A percentile compares a stretch with the other conserved stretches of the same genome.
phyloP scores from a whole-genome alignment of 1,139 yeast genomes.

The Diutina neorugosa region DNA sequence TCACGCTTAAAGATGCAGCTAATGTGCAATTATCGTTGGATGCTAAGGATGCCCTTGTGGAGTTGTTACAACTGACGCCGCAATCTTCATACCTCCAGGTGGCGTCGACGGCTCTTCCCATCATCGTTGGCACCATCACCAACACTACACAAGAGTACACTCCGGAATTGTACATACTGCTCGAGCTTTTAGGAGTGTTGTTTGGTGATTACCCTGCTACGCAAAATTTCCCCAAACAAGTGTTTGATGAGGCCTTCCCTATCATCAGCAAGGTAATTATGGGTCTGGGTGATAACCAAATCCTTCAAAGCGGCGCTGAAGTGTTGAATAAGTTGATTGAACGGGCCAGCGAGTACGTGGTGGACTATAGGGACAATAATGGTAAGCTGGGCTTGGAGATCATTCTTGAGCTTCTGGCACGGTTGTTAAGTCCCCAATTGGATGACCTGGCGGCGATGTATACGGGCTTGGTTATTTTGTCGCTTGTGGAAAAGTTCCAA shows the following conservation, averaged over 20 bases:
- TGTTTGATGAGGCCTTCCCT: conserved; percentile 41
- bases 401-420: conserved; percentile 51
- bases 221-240: conserved; percentile 27
- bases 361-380: conserved; percentile 7
- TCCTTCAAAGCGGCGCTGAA: conserved; percentile 69
- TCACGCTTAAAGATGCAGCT: conserved; percentile 65
- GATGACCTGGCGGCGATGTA: conserved; percentile 74
- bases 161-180: conserved; percentile 50
- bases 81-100: conserved; percentile 31
- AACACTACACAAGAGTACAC: conserved; percentile 28
- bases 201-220: conserved; percentile 30
- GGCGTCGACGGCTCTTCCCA: conserved; percentile 43
- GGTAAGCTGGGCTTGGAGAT: conserved; percentile 37
- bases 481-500: conserved; percentile 51
- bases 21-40: conserved; percentile 61
- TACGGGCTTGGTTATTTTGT: conserved; percentile 56
- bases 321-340: conserved; percentile 53
- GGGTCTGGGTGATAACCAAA: conserved; percentile 59
- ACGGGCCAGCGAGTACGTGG: conserved; percentile 35
- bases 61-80: conserved; percentile 38
- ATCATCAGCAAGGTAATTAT: conserved; percentile 39
- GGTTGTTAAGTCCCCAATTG: conserved; percentile 57
- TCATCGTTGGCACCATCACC: conserved; percentile 28
- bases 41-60: conserved; percentile 46
- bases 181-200: conserved; percentile 55